Base-by-base conservation (phyloP, 2,329 filamentous ascomycete genomes). In the Hypoxylon sp. region DNA sequence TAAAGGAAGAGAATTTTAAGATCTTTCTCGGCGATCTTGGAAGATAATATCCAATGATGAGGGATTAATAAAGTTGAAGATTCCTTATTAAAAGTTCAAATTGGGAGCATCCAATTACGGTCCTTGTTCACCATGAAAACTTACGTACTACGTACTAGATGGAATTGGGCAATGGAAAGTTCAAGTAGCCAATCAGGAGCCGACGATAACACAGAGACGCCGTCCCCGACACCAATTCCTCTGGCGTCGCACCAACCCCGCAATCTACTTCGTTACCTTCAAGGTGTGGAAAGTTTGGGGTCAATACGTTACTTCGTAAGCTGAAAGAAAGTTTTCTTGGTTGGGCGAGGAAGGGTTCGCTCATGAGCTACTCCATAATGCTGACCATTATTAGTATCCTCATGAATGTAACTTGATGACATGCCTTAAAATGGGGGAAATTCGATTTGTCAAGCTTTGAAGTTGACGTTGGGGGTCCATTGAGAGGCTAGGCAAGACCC, bases 111-210 rank as follows among this genome's bases (percentile, higher is more conserved):
- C 61, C 57, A 65, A 68, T 65, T 30, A 28, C 21, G 59, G 48
- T 38, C 57, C 60, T 51, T 30, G 60, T 21, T 49, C 28, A 10
- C 55, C 56, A 21, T 48, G 62, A 66, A 60, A 41, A 50, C 25
- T 70, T 70, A 70, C 68, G 68, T 70, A 70, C 68, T 65, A 21
- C 28, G 68, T 70, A 70, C 61, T 53, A 63, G 58, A 70, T 70
- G 55, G 68, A 68, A 70, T 70, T 70, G 38, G 52, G 50, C 68
- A 70, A 70, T 68, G 17, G 58, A 68, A 70, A 60, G 63, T 32
- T 41, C 11, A 34, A 41, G 7, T 2, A 57, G 21, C 68, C 68
- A 70, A 70, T 70, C 41, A 57, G 3, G 48, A n/a, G 9, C 10
- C 34, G 25, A 32, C 68, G 68, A 70, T 70, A 70, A 70, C 68